Conservation (phyloP, 1,284 basidiomycete species). For the Hortiboletus rubellus region DNA sequence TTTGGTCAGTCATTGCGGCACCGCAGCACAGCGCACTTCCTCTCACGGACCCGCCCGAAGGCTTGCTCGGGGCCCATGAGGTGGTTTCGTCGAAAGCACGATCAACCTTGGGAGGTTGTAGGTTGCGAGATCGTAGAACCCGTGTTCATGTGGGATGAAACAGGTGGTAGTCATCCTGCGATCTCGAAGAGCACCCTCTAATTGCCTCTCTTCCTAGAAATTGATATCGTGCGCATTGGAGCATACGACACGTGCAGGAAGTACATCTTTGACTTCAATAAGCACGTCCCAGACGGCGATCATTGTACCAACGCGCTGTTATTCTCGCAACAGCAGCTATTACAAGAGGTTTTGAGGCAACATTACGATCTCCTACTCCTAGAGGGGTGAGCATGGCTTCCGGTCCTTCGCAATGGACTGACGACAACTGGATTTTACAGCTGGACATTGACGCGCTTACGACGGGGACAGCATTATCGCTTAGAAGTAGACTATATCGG, state of each 20-base stretch:
- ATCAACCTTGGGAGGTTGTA: conserved; percentile 75
- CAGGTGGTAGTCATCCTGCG: conserved; percentile 50
- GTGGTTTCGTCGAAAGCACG: conserved; percentile 51
- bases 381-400: conserved; percentile 55
- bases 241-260: conserved; percentile 54
- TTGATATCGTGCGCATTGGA: conserved; percentile 56
- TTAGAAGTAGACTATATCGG: conserved; percentile 69
- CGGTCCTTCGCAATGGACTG: conserved; percentile 4
- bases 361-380: conserved; percentile 62
- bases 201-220: conserved; percentile 42
- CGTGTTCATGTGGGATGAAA: conserved; percentile 61
- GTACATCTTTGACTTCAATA: conserved; percentile 61
- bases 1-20: conserved; percentile 15
- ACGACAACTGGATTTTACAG: conserved; percentile 38
- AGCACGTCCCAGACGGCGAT: conserved; percentile 40
- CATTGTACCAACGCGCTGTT: conserved; percentile 53
- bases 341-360: conserved; percentile 54
- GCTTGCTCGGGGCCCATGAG: conserved; percentile 27
- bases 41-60: conserved; percentile 16
- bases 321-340: conserved; percentile 63
- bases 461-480: conserved; percentile 59
- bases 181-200: conserved; percentile 10
- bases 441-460: conserved; percentile 66
- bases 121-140: conserved; percentile 62
- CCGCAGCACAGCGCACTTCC: conserved; percentile 15